A percentile compares a stretch with the other conserved stretches of the same genome.
phyloP scores from a whole-genome alignment of 345 rosid genomes.

The Pistacia integerrima region DNA sequence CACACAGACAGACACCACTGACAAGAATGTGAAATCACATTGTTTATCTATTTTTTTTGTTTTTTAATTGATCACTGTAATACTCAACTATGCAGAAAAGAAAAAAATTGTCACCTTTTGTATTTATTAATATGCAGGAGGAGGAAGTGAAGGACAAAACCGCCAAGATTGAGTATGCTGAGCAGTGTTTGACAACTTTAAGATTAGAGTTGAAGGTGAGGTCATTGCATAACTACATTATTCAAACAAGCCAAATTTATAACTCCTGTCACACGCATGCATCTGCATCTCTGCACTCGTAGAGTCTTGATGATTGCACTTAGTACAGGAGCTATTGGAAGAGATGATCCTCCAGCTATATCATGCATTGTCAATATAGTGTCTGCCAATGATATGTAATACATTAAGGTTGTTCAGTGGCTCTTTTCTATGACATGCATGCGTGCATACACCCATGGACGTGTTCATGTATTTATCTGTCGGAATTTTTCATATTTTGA shows the following conservation, averaged over 20 bases:
- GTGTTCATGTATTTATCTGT: not conserved
- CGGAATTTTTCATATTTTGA: slow-evolving; percentile 4
- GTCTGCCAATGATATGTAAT: not conserved
- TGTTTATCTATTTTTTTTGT: not conserved
- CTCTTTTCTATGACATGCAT: not conserved
- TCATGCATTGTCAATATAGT: not conserved
- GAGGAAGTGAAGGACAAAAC: slow-evolving; percentile 75
- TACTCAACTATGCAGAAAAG: not conserved
- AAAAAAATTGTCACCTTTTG: not conserved
- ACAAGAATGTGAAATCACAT: not conserved
- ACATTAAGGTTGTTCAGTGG: not conserved
- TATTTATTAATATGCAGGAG: slow-evolving; percentile 56
- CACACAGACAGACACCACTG: not conserved
- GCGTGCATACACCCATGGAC: not conserved
- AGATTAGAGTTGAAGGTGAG: slow-evolving; percentile 88
- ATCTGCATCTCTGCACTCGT: not conserved
- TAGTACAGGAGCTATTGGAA: not conserved
- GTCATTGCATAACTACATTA: slow-evolving; percentile 4
- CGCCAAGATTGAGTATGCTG: slow-evolving; percentile 69
- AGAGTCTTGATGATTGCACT: not conserved
- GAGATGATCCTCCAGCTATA: not conserved
- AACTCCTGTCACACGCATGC: not conserved
- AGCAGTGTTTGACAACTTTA: slow-evolving; percentile 75
- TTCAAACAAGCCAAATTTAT: not conserved
- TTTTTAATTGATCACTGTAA: not conserved